Evolutionary conservation across 306 rosid species (phyloP).

Genomic region (Macrotyloma uniflorum): DNA sequence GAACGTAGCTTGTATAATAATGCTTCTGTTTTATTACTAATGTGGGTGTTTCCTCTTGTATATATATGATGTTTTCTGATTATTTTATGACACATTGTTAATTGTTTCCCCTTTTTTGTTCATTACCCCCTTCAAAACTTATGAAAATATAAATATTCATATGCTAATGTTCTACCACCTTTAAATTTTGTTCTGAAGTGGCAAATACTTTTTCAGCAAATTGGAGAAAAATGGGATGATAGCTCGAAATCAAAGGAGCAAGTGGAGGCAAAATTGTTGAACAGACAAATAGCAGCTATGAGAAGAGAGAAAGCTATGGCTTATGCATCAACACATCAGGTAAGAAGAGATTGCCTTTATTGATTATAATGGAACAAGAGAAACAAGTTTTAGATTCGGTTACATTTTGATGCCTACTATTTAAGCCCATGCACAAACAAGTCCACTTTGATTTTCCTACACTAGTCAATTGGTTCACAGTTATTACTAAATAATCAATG

Average conservation of each 20-base stretch:
- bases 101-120: background rate
- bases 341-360: slow-evolving; percentile 29
- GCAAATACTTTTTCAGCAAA: slow-evolving; percentile 37
- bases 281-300: slow-evolving; percentile 75
- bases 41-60: background rate
- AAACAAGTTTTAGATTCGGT: background rate
- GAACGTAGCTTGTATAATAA: background rate
- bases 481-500: background rate
- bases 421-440: no score
- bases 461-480: background rate
- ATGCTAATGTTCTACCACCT: background rate
- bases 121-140: background rate
- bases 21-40: slow-evolving; percentile 3
- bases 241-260: slow-evolving; percentile 76
- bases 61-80: background rate
- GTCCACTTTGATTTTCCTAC: no score
- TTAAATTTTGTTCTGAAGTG: slow-evolving; percentile 19
- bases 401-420: background rate
- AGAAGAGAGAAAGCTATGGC: slow-evolving; percentile 93
- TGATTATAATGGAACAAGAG: slow-evolving; percentile 1
- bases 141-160: background rate
- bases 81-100: background rate
- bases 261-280: slow-evolving; percentile 54
- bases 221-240: slow-evolving; percentile 71
- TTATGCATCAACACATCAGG: slow-evolving; percentile 89